These are phyloP conservation scores for Priceomyces haplophilus DNA, from an alignment of 805 yeast genomes.

Conservation along the genomic window DNA sequence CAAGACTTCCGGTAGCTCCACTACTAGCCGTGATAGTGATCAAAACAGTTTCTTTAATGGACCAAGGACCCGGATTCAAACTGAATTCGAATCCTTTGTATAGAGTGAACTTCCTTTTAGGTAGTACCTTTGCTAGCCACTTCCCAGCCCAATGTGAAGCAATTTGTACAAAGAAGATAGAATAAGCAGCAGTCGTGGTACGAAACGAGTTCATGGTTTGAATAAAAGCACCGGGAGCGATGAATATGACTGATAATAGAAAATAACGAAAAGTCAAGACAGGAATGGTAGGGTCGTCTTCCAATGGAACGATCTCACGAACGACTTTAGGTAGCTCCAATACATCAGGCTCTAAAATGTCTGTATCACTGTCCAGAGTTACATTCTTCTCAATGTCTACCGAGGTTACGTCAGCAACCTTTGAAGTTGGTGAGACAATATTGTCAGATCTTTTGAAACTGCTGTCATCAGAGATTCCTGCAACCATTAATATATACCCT, in stretches of 20 bases:
- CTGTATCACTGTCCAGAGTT: not conserved
- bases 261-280: conserved; percentile 37
- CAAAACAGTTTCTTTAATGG: conserved; percentile 52
- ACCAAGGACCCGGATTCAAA: conserved; percentile 56
- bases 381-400: conserved; percentile 4
- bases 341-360: conserved; percentile 18
- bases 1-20: conserved; percentile 52
- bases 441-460: not conserved
- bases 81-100: conserved; percentile 19
- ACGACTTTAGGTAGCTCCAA: conserved; percentile 29
- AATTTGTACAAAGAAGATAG: conserved; percentile 51
- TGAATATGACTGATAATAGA: conserved; percentile 30
- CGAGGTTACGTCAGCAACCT: not conserved
- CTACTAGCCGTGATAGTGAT: conserved; percentile 51
- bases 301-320: conserved; percentile 34
- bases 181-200: conserved; percentile 48
- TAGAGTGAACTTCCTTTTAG: conserved; percentile 22
- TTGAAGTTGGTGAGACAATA: not conserved
- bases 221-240: conserved; percentile 42
- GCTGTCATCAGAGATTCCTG: not conserved
- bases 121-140: conserved; percentile 42
- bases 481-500: not conserved
- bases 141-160: conserved; percentile 47
- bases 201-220: conserved; percentile 42
- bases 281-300: conserved; percentile 39